Base-by-base conservation (phyloP, 2,329 filamentous ascomycete species). In the Aspergillus melleus region DNA sequence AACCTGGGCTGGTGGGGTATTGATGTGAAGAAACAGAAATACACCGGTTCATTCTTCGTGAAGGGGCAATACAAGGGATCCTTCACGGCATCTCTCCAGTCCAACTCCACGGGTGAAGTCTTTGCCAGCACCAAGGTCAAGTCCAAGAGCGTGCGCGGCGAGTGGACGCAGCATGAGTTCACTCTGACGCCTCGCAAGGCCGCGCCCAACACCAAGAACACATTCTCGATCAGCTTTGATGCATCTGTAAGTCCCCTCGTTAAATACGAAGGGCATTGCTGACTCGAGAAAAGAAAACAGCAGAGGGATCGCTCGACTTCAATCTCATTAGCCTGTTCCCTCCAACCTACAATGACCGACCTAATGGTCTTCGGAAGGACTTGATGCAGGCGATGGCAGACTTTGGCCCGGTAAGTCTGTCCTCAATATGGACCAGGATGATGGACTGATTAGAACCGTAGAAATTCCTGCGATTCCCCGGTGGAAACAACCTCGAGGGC, bases 1-100 rank as follows among this genome's bases (percentile, higher is more conserved):
- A 84, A 84, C 59, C 73, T 78, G 26, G 82, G 80, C 0, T 82
- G 79, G 70, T 83, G 80, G 80, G 82, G 82, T 4, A 82, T 84
- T 51, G 78, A 81, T 57, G 80, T 84, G 19, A 75, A 70, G 6
- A 70, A 73, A 22, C 79, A 82, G 61, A 77, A 76, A 46, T 84
- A 84, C 67, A 79, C 76, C 19, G 79, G 78, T n/a, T 81, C 79
- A 1, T 83, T 84, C 68, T 84, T 79, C 65, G 79, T 80, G 6
- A 73, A 76, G 56, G 74, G 75, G 2, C 66, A 72, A 6, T 74
- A 77, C 49, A 67, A 66, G 20, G 72, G 70, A 53, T 69, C 67
- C 2, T 68, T 77, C 29, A 74, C 70, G 71, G 75, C 54, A 64
- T 80, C 57, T 68, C 75, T 61, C 61, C 79, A 63, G 67, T 77